Evolutionary conservation across 2,329 filamentous ascomycete species (phyloP), one percentile per base, ranked within the genome.

Genomic region (Aureobasidium sp.): DNA sequence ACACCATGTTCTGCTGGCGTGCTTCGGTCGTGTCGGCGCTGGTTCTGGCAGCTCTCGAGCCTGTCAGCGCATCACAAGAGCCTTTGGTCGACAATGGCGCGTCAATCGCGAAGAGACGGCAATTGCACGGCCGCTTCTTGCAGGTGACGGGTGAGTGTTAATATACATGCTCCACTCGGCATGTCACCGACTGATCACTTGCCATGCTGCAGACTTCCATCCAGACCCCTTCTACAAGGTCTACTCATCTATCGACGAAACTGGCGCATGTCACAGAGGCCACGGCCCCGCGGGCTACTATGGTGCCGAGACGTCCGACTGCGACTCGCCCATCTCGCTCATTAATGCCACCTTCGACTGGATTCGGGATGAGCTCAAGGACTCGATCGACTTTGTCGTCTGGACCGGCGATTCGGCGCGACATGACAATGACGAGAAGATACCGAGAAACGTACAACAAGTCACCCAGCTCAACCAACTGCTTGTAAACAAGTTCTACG

Each of bases 341-440:
- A 79, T 96, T 64, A 89, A 97, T 73, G 88, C 90, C 68, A 97
- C 93, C 0, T 90, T 97, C 71, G 82, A 87, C 70, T 99, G 93
- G 93, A 88, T 99, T 57, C 80, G 85, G 22, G 63, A 70, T 17
- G 66, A 74, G 62, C 64, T 74, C 55, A 72, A 69, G 64, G 71
- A 74, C 64, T 67, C 71, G 59, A 70, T 75, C 42, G 73, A 75
- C 62, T 75, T 75, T 59, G 70, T 75, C 20, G 67, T 75, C 52
- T 75, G 73, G 73, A 75, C 73, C 1, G 73, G 73, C 45, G 73
- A 75, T 63, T 73, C 71, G 0, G 73, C 73, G 20, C 68, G 73
- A n/a, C 73, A 75, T 48, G 73, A 75, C 65, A 75, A 75, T 39
- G 73, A 75, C 52, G 72, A 74, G n/a, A 67, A 73, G n/a, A 63